phyloP scores from a whole-genome alignment of 2,329 filamentous ascomycete species.

The Coniochaeta prunicola region DNA sequence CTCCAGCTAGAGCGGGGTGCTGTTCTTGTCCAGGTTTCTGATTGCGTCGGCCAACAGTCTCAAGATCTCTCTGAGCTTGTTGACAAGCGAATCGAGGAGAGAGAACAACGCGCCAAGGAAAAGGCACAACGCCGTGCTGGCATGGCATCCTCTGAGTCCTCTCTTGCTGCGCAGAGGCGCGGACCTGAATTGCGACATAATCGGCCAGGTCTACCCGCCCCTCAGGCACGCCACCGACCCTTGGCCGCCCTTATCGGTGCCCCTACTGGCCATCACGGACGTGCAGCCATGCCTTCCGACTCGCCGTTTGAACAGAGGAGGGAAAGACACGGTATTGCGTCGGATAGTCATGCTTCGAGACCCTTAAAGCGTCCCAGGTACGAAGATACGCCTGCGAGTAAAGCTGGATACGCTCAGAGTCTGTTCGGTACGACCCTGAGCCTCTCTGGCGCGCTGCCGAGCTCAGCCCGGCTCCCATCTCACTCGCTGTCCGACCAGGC shows the following conservation, averaged over 20 bases:
- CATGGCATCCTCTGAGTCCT: slow-evolving; percentile 13
- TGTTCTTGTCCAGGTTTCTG: slow-evolving; percentile 72
- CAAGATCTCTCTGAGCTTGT: slow-evolving; percentile 74
- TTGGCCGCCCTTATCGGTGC: slow-evolving; percentile 58
- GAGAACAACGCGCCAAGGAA: slow-evolving; percentile 26
- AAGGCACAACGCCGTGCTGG: background rate
- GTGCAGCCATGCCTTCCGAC: slow-evolving; percentile 45
- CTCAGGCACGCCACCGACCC: slow-evolving; percentile 33
- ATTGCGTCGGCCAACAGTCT: slow-evolving; percentile 63
- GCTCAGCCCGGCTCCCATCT: slow-evolving; percentile 16
- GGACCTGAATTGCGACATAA: slow-evolving; percentile 4
- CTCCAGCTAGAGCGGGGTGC: slow-evolving; percentile 68
- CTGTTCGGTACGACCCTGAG: slow-evolving; percentile 40
- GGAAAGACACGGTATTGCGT: slow-evolving; percentile 18
- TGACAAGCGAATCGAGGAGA: slow-evolving; percentile 58
- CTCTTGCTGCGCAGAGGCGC: background rate
- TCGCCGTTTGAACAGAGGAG: slow-evolving; percentile 61
- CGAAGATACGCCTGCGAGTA: slow-evolving; percentile 31
- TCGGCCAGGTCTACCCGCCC: slow-evolving; percentile 20
- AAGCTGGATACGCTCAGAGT: slow-evolving; percentile 41
- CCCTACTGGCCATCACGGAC: slow-evolving; percentile 55
- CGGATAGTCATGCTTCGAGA: slow-evolving; percentile 12
- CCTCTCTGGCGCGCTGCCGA: slow-evolving; percentile 30
- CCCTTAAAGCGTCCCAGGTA: slow-evolving; percentile 33
- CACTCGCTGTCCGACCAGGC: background rate